Percentiles rank a stretch among this genome's conserved stretches.
Conservation (phyloP, 2,329 filamentous ascomycete species). For the Falciphora oryzae region DNA sequence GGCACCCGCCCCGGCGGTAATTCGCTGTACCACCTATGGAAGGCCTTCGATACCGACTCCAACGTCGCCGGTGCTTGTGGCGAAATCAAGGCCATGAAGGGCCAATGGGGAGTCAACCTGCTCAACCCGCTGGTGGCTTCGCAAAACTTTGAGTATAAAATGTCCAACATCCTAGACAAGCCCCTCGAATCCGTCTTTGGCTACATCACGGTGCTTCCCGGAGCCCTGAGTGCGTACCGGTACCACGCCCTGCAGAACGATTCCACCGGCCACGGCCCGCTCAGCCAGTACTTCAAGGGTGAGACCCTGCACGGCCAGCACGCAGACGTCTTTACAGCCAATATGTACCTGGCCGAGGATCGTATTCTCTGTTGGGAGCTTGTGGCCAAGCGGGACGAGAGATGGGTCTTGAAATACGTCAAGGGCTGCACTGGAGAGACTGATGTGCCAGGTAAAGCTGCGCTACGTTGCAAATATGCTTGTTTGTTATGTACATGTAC, state of each 20-base stretch:
- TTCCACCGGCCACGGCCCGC: conserved; percentile 85
- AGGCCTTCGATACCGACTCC: conserved; percentile 96
- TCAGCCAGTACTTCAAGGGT: conserved; percentile 99
- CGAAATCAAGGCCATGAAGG: conserved; percentile 97
- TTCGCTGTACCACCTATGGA: conserved; percentile 97
- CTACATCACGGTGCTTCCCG: conserved; percentile 94
- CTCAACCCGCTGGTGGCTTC: conserved; percentile 93
- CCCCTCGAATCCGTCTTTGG: conserved; percentile 95
- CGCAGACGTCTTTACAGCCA: conserved; percentile 62
- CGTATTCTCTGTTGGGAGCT: conserved; percentile 91
- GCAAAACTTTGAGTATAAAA: conserved; percentile 99
- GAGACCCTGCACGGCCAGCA: conserved; percentile 94
- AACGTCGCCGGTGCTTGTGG: conserved; percentile 95
- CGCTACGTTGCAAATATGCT: not conserved
- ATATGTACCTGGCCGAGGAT: conserved; percentile 90
- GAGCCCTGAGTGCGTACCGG: conserved; percentile 89
- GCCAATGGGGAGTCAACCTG: conserved; percentile 72
- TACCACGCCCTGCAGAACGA: conserved; percentile 97
- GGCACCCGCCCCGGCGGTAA: conserved; percentile 86
- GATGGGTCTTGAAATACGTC: conserved; percentile 98
- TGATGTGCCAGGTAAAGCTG: conserved; percentile 79
- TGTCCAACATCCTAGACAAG: conserved; percentile 98
- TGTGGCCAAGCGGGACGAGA: conserved; percentile 87
- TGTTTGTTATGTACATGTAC: too few species aligned
- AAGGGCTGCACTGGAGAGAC: conserved; percentile 96